These are phyloP conservation scores for Entomortierella parvispora DNA, from an alignment of 192 early-diverging fungal species.

Conservation along the genomic window DNA sequence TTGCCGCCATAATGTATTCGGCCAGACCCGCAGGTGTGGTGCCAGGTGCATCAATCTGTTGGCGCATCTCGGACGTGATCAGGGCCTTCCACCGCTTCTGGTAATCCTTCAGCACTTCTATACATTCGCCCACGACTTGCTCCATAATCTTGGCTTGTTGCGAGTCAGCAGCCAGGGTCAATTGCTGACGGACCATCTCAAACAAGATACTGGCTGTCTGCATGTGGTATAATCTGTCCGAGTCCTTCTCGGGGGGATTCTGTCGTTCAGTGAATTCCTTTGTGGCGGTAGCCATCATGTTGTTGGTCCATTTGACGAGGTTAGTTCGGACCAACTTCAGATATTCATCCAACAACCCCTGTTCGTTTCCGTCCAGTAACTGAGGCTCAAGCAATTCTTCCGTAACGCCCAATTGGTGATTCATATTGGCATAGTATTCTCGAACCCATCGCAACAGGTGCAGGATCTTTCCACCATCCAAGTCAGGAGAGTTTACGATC, in stretches of 20 bases:
- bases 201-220: conserved; percentile 90
- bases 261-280: conserved; percentile 78
- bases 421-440: conserved; percentile 93
- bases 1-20: conserved; percentile 95
- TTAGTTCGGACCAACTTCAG: conserved; percentile 89
- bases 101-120: conserved; percentile 82
- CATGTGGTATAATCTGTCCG: conserved; percentile 83
- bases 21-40: conserved; percentile 87
- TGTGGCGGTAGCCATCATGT: conserved; percentile 88
- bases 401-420: conserved; percentile 83
- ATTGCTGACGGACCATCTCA: conserved; percentile 98
- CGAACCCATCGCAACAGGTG: conserved; percentile 88
- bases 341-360: conserved; percentile 88
- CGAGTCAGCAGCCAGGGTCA: conserved; percentile 86
- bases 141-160: conserved; percentile 91
- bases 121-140: conserved; percentile 86
- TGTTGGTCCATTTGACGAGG: conserved; percentile 91
- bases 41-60: conserved; percentile 79
- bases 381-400: conserved; percentile 91
- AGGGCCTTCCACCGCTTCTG: conserved; percentile 86
- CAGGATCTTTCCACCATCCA: conserved; percentile 92
- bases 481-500: conserved; percentile 70
- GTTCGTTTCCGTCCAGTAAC: conserved; percentile 93
- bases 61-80: conserved; percentile 77
- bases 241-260: conserved; percentile 79